Base-by-base conservation (phyloP, 441 rosid genomes). In the Brassica hybrid region DNA sequence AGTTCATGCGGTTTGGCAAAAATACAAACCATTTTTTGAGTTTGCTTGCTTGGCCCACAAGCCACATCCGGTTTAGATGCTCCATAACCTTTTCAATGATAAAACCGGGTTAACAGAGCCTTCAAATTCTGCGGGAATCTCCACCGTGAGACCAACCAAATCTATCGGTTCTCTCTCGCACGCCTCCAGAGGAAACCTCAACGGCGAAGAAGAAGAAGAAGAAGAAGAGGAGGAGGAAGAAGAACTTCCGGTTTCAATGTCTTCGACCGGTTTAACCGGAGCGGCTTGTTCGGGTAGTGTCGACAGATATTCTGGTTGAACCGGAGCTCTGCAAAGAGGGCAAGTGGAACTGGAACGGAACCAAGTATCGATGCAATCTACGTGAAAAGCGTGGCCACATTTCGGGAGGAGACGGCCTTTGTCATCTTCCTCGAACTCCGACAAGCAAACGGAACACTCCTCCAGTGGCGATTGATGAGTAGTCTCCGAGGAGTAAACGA, bases 361-460 rank as follows among this genome's bases (percentile, higher is more conserved):
- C 94, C 92, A 90, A 80, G 79, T 77, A 70, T 86, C 94, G 74
- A 89, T 86, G 81, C 94, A 89, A 12, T 81, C 87, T 3, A 80
- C 85, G 70, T 89, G 94, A 77, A 89, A 89, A 23, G 80, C 61
- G 75, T 89, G 94, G 17, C 80, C 78, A 52, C 94, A 89, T 43
- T 74, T 73, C 5, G 91, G 91, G 69, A 89, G 73, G 57, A 79
- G 73, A n/a, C 91, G 86, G 57, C 80, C 90, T 54, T 64, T 17
- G 67, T 87, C 91, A 14, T 80, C 81, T 58, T 88, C 78, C 75
- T 83, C 84, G 71, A 89, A 89, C 74, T 88, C 89, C 5, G 86
- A 84, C 71, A 88, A 70, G 83, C 94, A 89, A 16, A 88, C 88
- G 13, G 89, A 77, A 75, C 91, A 89, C 21, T 83, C 87, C 74